Evolutionary conservation across 768 basidiomycete species (phyloP).

Genomic region (Amanita phalloides): DNA sequence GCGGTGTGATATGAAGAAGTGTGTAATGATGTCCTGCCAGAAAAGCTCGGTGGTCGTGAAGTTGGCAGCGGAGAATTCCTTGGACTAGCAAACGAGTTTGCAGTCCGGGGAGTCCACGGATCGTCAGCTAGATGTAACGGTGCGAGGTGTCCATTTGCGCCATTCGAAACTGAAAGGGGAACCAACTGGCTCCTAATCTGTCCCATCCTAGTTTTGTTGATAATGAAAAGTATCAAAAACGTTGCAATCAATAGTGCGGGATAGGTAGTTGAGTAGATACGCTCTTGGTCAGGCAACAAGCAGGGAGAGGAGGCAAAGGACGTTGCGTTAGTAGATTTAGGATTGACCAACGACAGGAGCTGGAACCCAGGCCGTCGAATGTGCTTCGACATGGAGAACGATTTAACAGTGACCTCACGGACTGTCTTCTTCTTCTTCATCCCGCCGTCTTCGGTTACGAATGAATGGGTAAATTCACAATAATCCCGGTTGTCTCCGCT

Average conservation of each 20-base stretch:
- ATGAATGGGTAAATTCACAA: constrained; percentile 61
- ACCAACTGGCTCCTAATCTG: constrained; percentile 17
- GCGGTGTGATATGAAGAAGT: constrained; percentile 21
- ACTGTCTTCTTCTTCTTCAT: constrained; percentile 19
- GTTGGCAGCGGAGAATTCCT: constrained; percentile 3
- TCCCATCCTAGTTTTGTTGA: constrained; percentile 25
- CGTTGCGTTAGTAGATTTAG: constrained; percentile 18
- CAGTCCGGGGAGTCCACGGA: neutral
- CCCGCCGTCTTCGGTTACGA: constrained; percentile 13
- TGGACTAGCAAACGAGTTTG: constrained; percentile 1
- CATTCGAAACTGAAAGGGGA: constrained; percentile 2
- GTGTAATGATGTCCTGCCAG: constrained; percentile 6
- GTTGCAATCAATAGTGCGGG: constrained; percentile 51
- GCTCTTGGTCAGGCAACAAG: constrained; percentile 62
- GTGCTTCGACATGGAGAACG: constrained; percentile 69
- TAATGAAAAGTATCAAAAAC: constrained; percentile 30
- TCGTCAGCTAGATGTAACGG: neutral
- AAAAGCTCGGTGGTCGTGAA: constrained; percentile 6
- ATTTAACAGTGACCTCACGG: constrained; percentile 81
- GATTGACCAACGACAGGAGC: constrained; percentile 52
- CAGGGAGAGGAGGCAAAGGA: constrained; percentile 64
- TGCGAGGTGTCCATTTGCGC: neutral
- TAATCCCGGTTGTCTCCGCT: constrained; percentile 91
- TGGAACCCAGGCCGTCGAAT: constrained; percentile 78
- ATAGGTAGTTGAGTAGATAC: constrained; percentile 53